Base-by-base conservation (phyloP, 1,139 yeast species). In the Sugiyamaella pinicola region DNA sequence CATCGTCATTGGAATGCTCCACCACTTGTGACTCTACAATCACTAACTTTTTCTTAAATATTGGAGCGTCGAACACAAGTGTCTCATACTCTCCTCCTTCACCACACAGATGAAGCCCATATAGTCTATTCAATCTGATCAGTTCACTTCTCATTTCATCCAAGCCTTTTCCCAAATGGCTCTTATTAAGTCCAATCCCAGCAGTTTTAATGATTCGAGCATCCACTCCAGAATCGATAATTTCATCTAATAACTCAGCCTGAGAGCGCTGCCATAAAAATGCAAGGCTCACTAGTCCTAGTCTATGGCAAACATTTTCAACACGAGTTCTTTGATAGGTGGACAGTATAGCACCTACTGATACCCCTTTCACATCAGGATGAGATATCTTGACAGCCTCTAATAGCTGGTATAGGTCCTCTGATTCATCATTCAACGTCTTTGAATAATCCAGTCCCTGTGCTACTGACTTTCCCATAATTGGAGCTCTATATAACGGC, bases 1-100 rank as follows among this genome's bases (percentile, higher is more conserved):
- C 96, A 52, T 83, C 89, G 52, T 75, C 80, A 58, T 76, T 81
- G 38, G 77, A 72, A 57, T 79, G 82, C 13, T 76, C 71, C 1
- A 82, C 72, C 1, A 80, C 68, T 28, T 72, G 67, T 28, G 72
- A 64, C 2, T 75, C 72, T 0, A 67, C 70, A 17, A 87, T 71
- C 15, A 71, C 74, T 46, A 91, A 68, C 55, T 71, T 74, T 49
- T 82, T 81, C 37, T 72, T 73, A 70, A 93, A 93, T 56, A 87
- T 83, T 0, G 96, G 95, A 2, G 95, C 87, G 69, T 93, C 97
- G 28, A 93, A 74, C 2, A 93, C 98, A 60, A 91, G 74, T 0
- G 96, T 85, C 67, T 93, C 99, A 68, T 90, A 93, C 69, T 93
- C 99, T 1, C 99, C 99, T 18, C 99, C 99, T 73, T 93, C 99